Conservation (phyloP, 2,329 filamentous ascomycete species). For the Blumeria graminis region DNA sequence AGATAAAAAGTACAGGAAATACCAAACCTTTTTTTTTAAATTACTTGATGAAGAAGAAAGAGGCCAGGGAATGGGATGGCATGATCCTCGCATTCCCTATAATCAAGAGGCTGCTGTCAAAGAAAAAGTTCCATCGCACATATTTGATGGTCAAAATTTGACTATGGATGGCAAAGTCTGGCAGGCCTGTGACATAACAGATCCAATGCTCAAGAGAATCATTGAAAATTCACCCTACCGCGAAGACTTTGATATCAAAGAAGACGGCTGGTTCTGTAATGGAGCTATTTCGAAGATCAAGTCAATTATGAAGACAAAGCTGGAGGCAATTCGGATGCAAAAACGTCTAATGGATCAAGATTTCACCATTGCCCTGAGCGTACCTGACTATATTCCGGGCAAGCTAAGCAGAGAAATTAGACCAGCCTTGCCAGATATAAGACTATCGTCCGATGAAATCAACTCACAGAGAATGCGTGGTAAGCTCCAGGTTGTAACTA, state of each 20-base stretch:
- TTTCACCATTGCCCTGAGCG: slow-evolving; percentile 20
- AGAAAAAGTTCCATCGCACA: slow-evolving; percentile 28
- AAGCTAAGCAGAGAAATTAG: slow-evolving; percentile 8
- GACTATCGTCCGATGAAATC: slow-evolving; percentile 9
- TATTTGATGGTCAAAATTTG: slow-evolving; percentile 61
- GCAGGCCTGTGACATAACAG: slow-evolving; percentile 81
- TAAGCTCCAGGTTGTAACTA: neutral
- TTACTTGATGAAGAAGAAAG: slow-evolving; percentile 20
- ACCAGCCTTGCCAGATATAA: slow-evolving; percentile 12
- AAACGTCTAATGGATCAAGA: slow-evolving; percentile 25
- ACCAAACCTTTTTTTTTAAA: slow-evolving; percentile 79
- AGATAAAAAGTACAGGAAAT: slow-evolving; percentile 52
- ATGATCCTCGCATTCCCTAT: slow-evolving; percentile 8
- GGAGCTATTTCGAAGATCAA: slow-evolving; percentile 67
- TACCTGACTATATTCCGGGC: slow-evolving; percentile 13
- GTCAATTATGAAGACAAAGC: slow-evolving; percentile 70
- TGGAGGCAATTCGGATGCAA: slow-evolving; percentile 38
- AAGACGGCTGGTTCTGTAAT: slow-evolving; percentile 65
- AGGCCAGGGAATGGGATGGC: slow-evolving; percentile 7
- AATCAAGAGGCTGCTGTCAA: slow-evolving; percentile 7
- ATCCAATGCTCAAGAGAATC: slow-evolving; percentile 45
- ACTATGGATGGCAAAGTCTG: slow-evolving; percentile 69
- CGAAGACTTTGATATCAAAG: slow-evolving; percentile 29
- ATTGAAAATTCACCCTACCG: slow-evolving; percentile 38
- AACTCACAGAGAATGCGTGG: slow-evolving; percentile 5